phyloP scores from a whole-genome alignment of 495 filamentous ascomycete genomes.

The Cladorrhinum samala region DNA sequence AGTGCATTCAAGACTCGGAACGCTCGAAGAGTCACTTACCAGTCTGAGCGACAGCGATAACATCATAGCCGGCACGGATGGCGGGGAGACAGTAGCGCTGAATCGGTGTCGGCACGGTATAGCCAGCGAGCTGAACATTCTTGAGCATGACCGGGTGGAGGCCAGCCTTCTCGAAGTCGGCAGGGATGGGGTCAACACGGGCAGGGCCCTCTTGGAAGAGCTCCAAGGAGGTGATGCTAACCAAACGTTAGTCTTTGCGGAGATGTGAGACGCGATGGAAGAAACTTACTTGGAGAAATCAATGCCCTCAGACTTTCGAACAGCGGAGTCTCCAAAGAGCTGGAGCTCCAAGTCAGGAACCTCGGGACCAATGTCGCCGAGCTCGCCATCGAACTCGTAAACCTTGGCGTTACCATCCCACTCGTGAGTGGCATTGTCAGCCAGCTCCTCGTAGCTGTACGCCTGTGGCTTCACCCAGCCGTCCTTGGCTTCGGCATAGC shows the following conservation, averaged over 20 bases:
- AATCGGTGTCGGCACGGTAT: conserved; percentile 68
- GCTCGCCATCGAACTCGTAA: conserved; percentile 84
- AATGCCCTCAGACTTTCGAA: conserved; percentile 33
- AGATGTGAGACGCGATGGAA: background rate
- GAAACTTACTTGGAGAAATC: conserved; percentile 44
- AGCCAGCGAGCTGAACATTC: conserved; percentile 66
- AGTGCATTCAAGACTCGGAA: background rate
- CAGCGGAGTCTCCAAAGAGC: conserved; percentile 56
- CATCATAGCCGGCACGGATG: conserved; percentile 62
- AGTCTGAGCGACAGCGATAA: conserved; percentile 87
- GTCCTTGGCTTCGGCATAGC: conserved; percentile 12
- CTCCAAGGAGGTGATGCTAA: conserved; percentile 50
- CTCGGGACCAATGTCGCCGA: conserved; percentile 74
- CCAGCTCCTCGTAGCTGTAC: conserved; percentile 50
- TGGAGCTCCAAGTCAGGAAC: conserved; percentile 60
- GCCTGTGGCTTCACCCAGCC: conserved; percentile 50
- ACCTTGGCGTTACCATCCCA: conserved; percentile 47
- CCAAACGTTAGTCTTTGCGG: conserved; percentile 12
- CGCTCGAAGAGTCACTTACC: conserved; percentile 48
- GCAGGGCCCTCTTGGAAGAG: conserved; percentile 54
- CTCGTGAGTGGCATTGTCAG: conserved; percentile 17
- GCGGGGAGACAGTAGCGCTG: conserved; percentile 79
- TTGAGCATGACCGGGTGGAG: conserved; percentile 77
- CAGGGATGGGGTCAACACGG: conserved; percentile 46
- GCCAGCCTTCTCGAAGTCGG: conserved; percentile 66